Conservation (phyloP, 352 stramenopile species). For the Globisporangium apiculatum region DNA sequence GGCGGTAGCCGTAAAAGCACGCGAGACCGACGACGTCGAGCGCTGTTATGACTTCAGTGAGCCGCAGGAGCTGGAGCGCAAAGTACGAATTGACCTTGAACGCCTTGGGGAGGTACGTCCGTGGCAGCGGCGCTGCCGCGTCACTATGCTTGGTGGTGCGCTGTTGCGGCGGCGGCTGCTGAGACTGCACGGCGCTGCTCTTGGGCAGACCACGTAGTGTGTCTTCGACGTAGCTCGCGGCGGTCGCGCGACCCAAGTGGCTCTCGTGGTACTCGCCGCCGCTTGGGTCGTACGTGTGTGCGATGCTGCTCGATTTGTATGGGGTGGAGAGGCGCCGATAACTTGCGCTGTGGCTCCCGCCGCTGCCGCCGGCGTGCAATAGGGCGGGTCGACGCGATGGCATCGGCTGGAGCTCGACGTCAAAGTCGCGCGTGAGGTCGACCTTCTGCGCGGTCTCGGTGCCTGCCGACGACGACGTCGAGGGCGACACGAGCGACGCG, state of each 20-base stretch:
- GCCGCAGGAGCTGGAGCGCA: slow-evolving; percentile 43
- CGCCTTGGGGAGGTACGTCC: slow-evolving; percentile 43
- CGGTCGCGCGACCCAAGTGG: slow-evolving; percentile 4
- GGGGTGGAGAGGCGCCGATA: not conserved
- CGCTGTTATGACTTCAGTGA: slow-evolving; percentile 30
- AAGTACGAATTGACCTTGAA: slow-evolving; percentile 80
- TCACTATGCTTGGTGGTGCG: slow-evolving; percentile 8
- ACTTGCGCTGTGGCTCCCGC: not conserved
- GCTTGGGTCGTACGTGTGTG: not conserved
- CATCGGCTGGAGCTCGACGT: slow-evolving; percentile 13
- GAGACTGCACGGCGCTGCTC: not conserved
- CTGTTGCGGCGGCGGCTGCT: slow-evolving; percentile 1
- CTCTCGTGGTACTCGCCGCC: slow-evolving; percentile 6
- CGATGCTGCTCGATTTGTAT: not conserved
- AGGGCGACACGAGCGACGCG: not conserved
- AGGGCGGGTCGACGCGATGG: slow-evolving; percentile 2
- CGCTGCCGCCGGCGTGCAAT: not conserved
- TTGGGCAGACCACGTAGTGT: slow-evolving; percentile 9
- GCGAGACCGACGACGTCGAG: slow-evolving; percentile 12
- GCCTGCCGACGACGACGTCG: slow-evolving; percentile 4
- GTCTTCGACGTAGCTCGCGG: slow-evolving; percentile 13
- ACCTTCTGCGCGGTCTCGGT: slow-evolving; percentile 9
- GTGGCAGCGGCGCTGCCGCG: slow-evolving; percentile 41
- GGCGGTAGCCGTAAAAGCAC: slow-evolving; percentile 44
- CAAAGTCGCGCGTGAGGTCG: slow-evolving; percentile 14